Evolutionary conservation across 805 yeast species (phyloP), one percentile per base, ranked within the genome.

Genomic region (Kodamaea sagamina): DNA sequence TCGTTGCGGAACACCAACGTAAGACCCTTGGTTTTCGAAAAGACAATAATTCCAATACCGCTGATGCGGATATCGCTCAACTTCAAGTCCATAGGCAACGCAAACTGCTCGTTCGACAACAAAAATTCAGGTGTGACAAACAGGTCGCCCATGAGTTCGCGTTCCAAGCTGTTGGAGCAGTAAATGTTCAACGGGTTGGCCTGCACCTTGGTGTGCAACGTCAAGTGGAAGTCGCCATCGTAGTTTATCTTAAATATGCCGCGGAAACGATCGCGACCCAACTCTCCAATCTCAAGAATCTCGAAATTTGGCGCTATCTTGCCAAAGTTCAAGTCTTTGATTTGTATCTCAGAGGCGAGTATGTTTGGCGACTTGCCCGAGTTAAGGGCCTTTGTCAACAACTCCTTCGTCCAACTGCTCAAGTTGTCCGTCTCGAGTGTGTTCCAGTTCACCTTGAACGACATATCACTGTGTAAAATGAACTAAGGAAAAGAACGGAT

Each of bases 1-100:
- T 89, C 96, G 62, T 89, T 89, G 53, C 90, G 77, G 66, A 89
- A 89, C 22, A 89, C 96, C 31, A 89, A 68, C 0, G 96, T 89
- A 44, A 89, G 72, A 1, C 96, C 96, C 56, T 87, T 87, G 3
- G 85, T 74, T 54, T 86, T 83, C 21, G 85, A 79, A 59, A 86
- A 89, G 3, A 89, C 96, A 48, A 88, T 80, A 42, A 89, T 84
- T 17, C 90, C 89, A 46, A 89, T 89, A 1, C 95, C 93, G 44
- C 82, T 78, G 41, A 89, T 71, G 52, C 75, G 74, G 48, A 89
- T 82, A 43, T 85, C 82, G 31, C 89, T 78, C 42, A 89, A 67
- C 29, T 84, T 82, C 53, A 89, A 71, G 57, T 85, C 86, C 51
- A 89, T 71, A 4, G 96, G 96, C 40, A 89, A 78, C 12, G 86